Conservation (phyloP, 345 rosid species). For the Eucalyptus coolabah region DNA sequence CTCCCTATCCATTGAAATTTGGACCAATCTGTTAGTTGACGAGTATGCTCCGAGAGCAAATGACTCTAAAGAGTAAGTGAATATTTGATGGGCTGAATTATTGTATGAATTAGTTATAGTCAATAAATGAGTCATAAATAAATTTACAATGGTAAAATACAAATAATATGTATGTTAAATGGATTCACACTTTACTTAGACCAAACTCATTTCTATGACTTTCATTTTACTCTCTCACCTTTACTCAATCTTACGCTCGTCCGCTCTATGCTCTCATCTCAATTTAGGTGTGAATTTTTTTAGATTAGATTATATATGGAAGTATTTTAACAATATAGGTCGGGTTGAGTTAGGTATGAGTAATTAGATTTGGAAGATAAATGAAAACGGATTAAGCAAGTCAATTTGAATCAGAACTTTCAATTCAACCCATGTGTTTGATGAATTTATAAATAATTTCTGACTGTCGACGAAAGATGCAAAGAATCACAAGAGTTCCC, state of each 20-base stretch:
- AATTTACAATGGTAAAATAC: no score
- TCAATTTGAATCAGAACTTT: no score
- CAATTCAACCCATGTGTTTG: fast-evolving
- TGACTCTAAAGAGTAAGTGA: no score
- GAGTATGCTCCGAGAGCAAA: not conserved
- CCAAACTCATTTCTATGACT: no score
- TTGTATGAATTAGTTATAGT: no score
- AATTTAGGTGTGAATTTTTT: not conserved
- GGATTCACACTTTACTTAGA: not conserved
- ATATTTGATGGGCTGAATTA: no score
- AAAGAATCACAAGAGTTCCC: not conserved
- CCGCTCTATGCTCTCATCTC: not conserved
- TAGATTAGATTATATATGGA: no score
- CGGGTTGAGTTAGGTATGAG: no score
- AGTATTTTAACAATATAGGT: no score
- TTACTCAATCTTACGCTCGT: fast-evolving
- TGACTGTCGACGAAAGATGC: not conserved
- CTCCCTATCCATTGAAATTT: not conserved
- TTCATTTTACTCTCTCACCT: no score
- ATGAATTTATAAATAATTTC: not conserved
- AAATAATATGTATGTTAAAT: not conserved
- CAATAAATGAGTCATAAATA: no score
- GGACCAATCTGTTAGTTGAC: not conserved
- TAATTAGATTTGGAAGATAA: no score
- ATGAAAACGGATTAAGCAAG: not conserved